Base-by-base conservation (phyloP, 2,329 filamentous ascomycete genomes). In the Fusarium goolgardi region DNA sequence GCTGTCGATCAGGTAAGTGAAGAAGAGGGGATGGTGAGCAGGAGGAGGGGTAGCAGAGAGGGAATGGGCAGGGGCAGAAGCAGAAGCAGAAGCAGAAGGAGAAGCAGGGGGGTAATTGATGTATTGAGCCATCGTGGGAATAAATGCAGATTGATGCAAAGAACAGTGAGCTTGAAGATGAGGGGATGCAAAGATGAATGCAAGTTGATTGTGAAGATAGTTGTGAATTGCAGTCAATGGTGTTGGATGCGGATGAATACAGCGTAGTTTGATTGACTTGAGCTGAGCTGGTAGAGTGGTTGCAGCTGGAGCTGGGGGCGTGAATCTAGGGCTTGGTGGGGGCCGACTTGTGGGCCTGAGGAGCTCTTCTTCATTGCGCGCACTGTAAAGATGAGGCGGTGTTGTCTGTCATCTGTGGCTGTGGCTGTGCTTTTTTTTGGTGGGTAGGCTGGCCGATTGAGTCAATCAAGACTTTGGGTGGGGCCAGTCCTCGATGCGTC, bases 381-480 rank as follows among this genome's bases (percentile, higher is more conserved):
- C 23, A 52, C 53, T 46, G 59, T 47, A 43, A 8, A 9, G 4
- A 27, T 25, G 39, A 37, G 50, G 62, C 43, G 40, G 45, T 43
- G 44, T 11, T 12, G 32, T 35, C 32, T 5, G 15, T n/a, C 12
- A 6, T 37, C 5, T 35, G 34, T 39, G 35, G 35, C 35, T 39
- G n/a, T 39, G 35, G n/a, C 35, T n/a, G 27, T 11, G n/a, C n/a
- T n/a, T 10, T 8, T 29, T 39, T 39, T 21, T 21, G 35, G 35
- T 39, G 35, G 35, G 32, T 16, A n/a, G 32, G 6, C 55, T 70
- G 59, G 54, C 68, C 68, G 68, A 52, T 68, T 71, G 68, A 71
- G 54, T 71, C 68, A 71, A 71, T 71, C 68, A 71, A 71, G 62
- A 40, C 47, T 49, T 49, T 43, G 50, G 53, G 59, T 63, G 59